phyloP scores from a whole-genome alignment of 2,329 filamentous ascomycete species.

The Rutstroemia sp. region DNA sequence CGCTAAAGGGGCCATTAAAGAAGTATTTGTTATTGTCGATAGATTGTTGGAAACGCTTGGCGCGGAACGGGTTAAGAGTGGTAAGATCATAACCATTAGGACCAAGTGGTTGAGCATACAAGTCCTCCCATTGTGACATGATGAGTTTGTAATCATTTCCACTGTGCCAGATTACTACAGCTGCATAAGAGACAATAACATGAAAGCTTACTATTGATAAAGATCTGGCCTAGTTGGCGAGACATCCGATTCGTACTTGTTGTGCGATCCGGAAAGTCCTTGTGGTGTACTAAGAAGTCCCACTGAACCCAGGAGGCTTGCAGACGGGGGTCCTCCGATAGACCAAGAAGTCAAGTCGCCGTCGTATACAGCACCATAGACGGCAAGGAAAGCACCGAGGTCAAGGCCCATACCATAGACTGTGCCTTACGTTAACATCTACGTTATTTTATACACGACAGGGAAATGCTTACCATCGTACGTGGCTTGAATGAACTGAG shows the following conservation, averaged over 20 bases:
- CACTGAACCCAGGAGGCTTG: slow-evolving; percentile 22
- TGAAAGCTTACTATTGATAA: slow-evolving; percentile 31
- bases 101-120: slow-evolving; percentile 36
- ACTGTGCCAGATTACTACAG: slow-evolving; percentile 22
- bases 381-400: slow-evolving; percentile 32
- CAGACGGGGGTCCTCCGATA: slow-evolving; percentile 38
- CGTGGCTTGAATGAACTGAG: slow-evolving; percentile 28
- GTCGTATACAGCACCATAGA: slow-evolving; percentile 38
- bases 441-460: background rate
- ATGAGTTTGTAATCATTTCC: slow-evolving; percentile 44
- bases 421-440: slow-evolving; percentile 10
- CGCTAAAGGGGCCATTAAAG: slow-evolving; percentile 45
- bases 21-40: slow-evolving; percentile 39
- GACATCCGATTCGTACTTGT: slow-evolving; percentile 46
- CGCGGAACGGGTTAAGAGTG: slow-evolving; percentile 36
- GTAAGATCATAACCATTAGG: slow-evolving; percentile 35
- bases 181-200: background rate
- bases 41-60: slow-evolving; percentile 33
- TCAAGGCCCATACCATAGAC: slow-evolving; percentile 40
- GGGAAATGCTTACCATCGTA: slow-evolving; percentile 20
- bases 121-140: slow-evolving; percentile 42
- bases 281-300: slow-evolving; percentile 34
- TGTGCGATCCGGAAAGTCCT: slow-evolving; percentile 45
- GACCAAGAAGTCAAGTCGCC: slow-evolving; percentile 45
- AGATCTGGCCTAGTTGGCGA: slow-evolving; percentile 46